phyloP scores from a whole-genome alignment of 108 stramenopile genomes.

The Fragilariopsis cylindrus region DNA sequence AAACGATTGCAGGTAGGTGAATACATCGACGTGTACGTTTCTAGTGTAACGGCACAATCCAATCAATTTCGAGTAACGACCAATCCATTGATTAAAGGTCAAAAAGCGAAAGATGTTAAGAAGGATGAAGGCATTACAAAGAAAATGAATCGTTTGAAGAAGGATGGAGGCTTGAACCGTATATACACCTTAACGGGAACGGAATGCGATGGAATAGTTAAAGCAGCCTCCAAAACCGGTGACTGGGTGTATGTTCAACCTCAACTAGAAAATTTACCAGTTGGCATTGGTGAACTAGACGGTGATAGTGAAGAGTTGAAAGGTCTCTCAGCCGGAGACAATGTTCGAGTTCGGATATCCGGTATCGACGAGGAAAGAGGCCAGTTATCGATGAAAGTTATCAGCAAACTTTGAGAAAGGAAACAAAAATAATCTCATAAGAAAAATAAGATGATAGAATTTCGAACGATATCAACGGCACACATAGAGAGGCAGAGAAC shows the following conservation, averaged over 20 bases:
- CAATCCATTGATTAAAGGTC: slow-evolving; percentile 52
- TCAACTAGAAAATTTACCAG: slow-evolving; percentile 52
- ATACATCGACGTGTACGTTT: slow-evolving; percentile 66
- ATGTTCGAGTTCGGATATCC: slow-evolving; percentile 62
- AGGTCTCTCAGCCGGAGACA: slow-evolving; percentile 53
- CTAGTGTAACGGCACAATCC: slow-evolving; percentile 71
- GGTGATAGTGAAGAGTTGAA: background rate
- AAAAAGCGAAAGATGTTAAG: slow-evolving; percentile 63
- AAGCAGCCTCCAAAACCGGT: slow-evolving; percentile 74
- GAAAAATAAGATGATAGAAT: background rate
- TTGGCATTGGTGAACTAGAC: slow-evolving; percentile 56
- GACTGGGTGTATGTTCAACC: slow-evolving; percentile 86
- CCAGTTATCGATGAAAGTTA: slow-evolving; percentile 67
- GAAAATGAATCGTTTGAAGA: slow-evolving; percentile 43
- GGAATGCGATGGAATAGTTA: slow-evolving; percentile 69
- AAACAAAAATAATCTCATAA: background rate
- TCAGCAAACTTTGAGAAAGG: slow-evolving; percentile 2
- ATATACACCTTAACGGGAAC: slow-evolving; percentile 50
- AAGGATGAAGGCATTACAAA: slow-evolving; percentile 44
- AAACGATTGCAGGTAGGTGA: slow-evolving; percentile 55
- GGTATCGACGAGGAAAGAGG: slow-evolving; percentile 81
- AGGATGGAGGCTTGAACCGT: slow-evolving; percentile 38
- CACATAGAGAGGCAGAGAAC: no score
- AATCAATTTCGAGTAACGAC: slow-evolving; percentile 71
- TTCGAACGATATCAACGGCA: no score